A percentile compares a stretch with the other conserved stretches of the same genome.
Evolutionary conservation across 371 early-diverging fungal species (phyloP).

Genomic region (Gilbertella persicaria): DNA sequence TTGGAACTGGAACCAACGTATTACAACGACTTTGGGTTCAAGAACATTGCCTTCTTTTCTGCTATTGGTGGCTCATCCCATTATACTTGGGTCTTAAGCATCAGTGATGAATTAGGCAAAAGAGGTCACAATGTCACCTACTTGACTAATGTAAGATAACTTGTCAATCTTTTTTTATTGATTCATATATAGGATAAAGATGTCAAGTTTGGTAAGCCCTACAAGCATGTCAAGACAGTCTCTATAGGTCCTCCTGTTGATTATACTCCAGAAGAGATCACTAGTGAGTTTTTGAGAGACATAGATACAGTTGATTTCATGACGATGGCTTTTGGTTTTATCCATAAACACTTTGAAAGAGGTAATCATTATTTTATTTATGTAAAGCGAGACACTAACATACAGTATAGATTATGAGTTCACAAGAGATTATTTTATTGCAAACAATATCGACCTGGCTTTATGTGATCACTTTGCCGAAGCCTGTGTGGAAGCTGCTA

Average conservation of each 20-base stretch:
- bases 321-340: too few relatives aligned
- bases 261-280: too few relatives aligned
- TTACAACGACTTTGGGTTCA: not conserved
- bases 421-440: too few relatives aligned
- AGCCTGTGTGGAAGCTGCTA: not conserved
- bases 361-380: too few relatives aligned
- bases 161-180: not conserved
- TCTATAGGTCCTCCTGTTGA: not conserved
- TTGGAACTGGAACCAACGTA: too few relatives aligned
- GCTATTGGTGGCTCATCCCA: slow-evolving; percentile 9
- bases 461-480: slow-evolving; percentile 1
- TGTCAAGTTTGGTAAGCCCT: slow-evolving; percentile 1
- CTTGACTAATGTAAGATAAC: slow-evolving; percentile 11
- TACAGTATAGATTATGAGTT: not conserved
- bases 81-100: slow-evolving; percentile 10
- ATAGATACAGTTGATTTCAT: too few relatives aligned
- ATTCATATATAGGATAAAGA: not conserved
- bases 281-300: too few relatives aligned
- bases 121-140: slow-evolving; percentile 8
- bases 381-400: too few relatives aligned
- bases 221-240: slow-evolving; percentile 6
- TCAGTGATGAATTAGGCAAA: slow-evolving; percentile 4
- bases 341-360: too few relatives aligned
- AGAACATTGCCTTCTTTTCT: slow-evolving; percentile 6
- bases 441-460: not conserved